Conservation (phyloP, 371 early-diverging fungal species). For the Mortierella sp. region DNA sequence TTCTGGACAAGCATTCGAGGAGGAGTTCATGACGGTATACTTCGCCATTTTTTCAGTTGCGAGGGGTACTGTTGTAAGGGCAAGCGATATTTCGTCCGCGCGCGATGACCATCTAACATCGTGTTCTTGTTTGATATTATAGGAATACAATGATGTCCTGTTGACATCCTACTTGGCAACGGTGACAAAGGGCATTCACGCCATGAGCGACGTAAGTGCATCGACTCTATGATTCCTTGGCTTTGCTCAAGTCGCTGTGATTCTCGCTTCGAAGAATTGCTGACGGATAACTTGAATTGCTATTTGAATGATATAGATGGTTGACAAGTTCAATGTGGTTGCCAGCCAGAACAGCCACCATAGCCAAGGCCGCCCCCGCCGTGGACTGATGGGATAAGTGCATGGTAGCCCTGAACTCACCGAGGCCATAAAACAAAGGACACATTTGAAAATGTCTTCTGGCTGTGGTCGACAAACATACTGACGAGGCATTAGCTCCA, state of each 20-base stretch:
- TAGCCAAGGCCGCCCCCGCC: constrained; percentile 34
- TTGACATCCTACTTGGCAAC: constrained; percentile 82
- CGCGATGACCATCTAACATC: background rate
- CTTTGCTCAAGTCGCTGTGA: background rate
- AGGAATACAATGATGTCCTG: constrained; percentile 89
- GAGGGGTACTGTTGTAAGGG: too few relatives aligned
- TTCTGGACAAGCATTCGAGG: constrained; percentile 74
- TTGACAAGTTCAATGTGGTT: constrained; percentile 54
- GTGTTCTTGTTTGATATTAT: background rate
- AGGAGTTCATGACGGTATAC: constrained; percentile 78
- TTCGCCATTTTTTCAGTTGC: background rate
- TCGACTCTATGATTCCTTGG: background rate
- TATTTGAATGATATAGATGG: constrained; percentile 21
- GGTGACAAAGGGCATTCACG: constrained; percentile 83
- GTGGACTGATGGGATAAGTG: constrained; percentile 33
- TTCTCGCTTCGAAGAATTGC: background rate
- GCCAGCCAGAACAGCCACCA: constrained; percentile 23
- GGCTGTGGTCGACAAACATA: background rate
- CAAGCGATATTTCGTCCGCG: background rate
- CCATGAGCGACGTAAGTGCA: constrained; percentile 73
- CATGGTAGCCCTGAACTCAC: background rate
- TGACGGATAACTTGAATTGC: background rate
- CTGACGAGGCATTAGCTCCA: background rate
- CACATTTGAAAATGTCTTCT: background rate
- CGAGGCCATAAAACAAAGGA: background rate